Base-by-base conservation (phyloP, 768 basidiomycete genomes). In the Favolaschia claudopus region DNA sequence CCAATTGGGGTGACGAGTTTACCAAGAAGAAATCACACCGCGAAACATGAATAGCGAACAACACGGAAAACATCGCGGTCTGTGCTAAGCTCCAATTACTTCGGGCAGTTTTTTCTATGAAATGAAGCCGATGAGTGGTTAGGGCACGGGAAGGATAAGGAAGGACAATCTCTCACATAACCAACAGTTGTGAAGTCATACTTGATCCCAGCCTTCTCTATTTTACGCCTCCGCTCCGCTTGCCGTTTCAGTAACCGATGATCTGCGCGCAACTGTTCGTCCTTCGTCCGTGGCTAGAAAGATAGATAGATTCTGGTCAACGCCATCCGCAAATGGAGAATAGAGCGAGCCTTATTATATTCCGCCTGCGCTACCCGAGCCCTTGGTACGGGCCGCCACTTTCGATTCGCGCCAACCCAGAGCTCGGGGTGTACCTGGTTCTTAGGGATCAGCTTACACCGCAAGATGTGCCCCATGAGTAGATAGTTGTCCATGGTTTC, bases 401-500 rank as follows among this genome's bases (percentile, higher is more conserved):
- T 95, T 65, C 91, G 85, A 77, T 98, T 97, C 19, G 96, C 93
- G n/a, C 97, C 96, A 12, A 96, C 80, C 97, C 97, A 99, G 1
- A 99, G 76, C 69, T 96, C 87, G 13, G 95, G 92, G 72, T 99
- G 96, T 1, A 99, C 86, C 60, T 96, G 75, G 24, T 96, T 93
- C 65, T 88, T 88, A 36, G 97, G 94, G 58, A 99, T 87, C 48
- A 95, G 74, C 74, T 93, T 91, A 80, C 96, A 99, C 39, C 85
- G 86, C 53, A 99, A 82, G 62, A 99, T 91, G 70, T 97, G 96
- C 7, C 96, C 96, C 83, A 91, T 85, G 63, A 99, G 82, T 34
- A 99, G 84, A 74, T 98, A 99, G 78, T 97, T 99, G 82, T 99
- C 88, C 97, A 99, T 99, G 40, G 96, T 99, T 69, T 99, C 97